These are phyloP conservation scores for Cutaneotrichosporon arboriforme DNA, from an alignment of 1,284 basidiomycete genomes.

Conservation along the genomic window DNA sequence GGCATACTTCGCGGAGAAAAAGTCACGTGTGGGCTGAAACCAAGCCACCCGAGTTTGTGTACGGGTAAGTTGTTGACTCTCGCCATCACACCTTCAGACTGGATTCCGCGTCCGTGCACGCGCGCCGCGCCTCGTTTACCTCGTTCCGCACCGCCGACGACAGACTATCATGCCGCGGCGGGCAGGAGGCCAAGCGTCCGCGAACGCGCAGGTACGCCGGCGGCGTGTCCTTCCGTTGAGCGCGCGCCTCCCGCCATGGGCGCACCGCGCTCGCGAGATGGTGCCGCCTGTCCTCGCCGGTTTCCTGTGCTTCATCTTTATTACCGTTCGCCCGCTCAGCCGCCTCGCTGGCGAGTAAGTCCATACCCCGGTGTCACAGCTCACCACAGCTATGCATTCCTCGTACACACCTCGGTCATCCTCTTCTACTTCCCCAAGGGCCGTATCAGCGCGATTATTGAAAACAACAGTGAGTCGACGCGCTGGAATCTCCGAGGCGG, in stretches of 20 bases:
- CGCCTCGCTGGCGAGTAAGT: constrained; percentile 37
- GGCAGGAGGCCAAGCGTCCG: too few relatives aligned
- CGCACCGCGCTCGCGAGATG: constrained; percentile 5
- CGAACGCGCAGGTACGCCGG: not conserved
- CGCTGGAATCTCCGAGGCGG: not conserved
- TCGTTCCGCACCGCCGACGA: too few relatives aligned
- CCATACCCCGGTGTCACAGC: not conserved
- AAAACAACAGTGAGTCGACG: constrained; percentile 33
- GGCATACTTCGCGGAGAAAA: too few relatives aligned
- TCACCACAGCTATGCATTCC: constrained; percentile 40
- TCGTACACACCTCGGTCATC: constrained; percentile 40
- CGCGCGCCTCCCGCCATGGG: constrained; percentile 13
- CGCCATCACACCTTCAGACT: too few relatives aligned
- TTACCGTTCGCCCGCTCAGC: constrained; percentile 32
- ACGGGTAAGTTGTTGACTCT: too few relatives aligned
- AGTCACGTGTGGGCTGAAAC: too few relatives aligned
- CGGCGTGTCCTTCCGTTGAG: constrained; percentile 1
- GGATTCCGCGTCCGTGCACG: too few relatives aligned
- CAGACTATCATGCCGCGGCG: too few relatives aligned
- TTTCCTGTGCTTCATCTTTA: constrained; percentile 35
- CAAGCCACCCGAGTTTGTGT: too few relatives aligned
- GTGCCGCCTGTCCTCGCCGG: constrained; percentile 12
- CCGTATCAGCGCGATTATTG: constrained; percentile 38
- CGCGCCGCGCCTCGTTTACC: too few relatives aligned
- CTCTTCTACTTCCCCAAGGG: constrained; percentile 49